Base-by-base conservation (phyloP, 169 alveolate species). In the Plasmodium chabaudi region DNA sequence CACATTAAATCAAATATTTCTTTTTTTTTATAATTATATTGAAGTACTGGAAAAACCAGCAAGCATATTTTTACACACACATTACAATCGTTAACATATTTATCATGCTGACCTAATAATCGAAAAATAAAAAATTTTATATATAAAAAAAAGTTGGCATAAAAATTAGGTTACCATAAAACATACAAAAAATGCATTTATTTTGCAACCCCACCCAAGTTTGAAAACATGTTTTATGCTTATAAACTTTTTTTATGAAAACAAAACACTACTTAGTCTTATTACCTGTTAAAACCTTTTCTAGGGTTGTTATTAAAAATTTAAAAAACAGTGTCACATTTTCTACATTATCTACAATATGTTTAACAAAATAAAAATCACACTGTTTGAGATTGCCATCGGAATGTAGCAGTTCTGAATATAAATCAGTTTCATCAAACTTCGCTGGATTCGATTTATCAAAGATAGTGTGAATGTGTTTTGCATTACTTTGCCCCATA, bases 31-130 rank as follows among this genome's bases (percentile, higher is more conserved):
- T 70, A 67, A 71, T 82, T 82, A 15, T 67, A 82, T 27, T 82
- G 90, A 23, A 82, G 9, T 12, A 65, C 69, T 23, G 90, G 90
- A 59, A 82, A 53, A 46, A 82, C 12, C 27, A 23, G 5, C 5
- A 67, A 71, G n/a, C 60, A 82, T 39, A 82, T 65, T 46, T 82
- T 67, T 64, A 82, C 72, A 44, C 90, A 82, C 39, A 71, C 49
- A 21, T 82, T 82, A 53, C 90, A 82, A 17, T 82, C 90, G 19
- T 55, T 49, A 34, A 82, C 9, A 57, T 21, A 19, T 27, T 47
- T 25, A 13, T 71, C 84, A 44, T 21, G 10, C 9, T 79, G 9
- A 9, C 51, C 90, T 79, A 56, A n/a, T 6, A 6, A 57, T 49
- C 42, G 5, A 42, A 51, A 63, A 39, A 7, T 60, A 27, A 15